Percentiles rank a stretch among this genome's conserved stretches.
Conservation (phyloP, 345 rosid genomes). For the Pelargonium nanum region DNA sequence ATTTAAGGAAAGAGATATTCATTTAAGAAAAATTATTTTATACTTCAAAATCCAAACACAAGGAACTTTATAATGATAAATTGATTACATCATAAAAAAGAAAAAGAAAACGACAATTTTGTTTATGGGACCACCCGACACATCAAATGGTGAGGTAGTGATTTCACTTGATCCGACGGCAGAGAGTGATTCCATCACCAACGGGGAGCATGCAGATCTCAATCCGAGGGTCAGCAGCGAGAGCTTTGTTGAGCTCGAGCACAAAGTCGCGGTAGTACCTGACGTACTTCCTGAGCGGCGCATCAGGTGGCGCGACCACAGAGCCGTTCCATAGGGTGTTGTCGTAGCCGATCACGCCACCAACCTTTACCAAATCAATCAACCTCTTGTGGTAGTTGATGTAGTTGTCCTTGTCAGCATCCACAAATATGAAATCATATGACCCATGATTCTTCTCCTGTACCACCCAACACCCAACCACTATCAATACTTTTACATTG, state of each 20-base stretch:
- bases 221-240: slow-evolving; percentile 89
- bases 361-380: slow-evolving; percentile 73
- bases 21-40: too few relatives aligned
- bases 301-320: slow-evolving; percentile 78
- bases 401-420: slow-evolving; percentile 97
- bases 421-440: slow-evolving; percentile 86
- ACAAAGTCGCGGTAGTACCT: slow-evolving; percentile 84
- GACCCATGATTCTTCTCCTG: slow-evolving; percentile 73
- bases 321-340: slow-evolving; percentile 97
- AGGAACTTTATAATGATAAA: background rate
- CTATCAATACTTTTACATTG: background rate
- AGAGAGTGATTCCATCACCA: slow-evolving; percentile 92
- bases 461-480: slow-evolving; percentile 6
- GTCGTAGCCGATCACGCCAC: slow-evolving; percentile 92
- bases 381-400: slow-evolving; percentile 77
- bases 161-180: slow-evolving; percentile 68
- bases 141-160: too few relatives aligned
- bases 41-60: background rate
- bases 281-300: slow-evolving; percentile 76
- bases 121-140: too few relatives aligned
- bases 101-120: background rate
- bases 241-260: slow-evolving; percentile 89
- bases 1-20: too few relatives aligned
- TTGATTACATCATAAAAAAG: slow-evolving; percentile 4
- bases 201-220: slow-evolving; percentile 96